Evolutionary conservation across 768 basidiomycete species (phyloP).

Genomic region (Xanthoconium stramineum): DNA sequence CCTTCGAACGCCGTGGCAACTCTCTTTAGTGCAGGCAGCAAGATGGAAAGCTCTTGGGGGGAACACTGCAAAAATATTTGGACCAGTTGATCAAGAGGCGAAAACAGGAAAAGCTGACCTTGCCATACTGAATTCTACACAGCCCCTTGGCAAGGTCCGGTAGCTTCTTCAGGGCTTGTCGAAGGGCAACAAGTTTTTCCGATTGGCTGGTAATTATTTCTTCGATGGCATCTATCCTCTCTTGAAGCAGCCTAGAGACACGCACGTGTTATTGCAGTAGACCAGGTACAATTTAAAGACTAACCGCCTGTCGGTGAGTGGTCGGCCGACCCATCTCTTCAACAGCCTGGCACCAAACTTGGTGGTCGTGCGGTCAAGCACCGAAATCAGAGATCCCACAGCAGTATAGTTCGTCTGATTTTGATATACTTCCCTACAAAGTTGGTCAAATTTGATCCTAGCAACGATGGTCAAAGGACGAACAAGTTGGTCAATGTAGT

Average conservation of each 20-base stretch:
- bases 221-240: conserved; percentile 79
- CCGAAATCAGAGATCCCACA: conserved; percentile 77
- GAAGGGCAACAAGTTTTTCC: conserved; percentile 61
- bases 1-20: conserved; percentile 62
- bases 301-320: conserved; percentile 70
- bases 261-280: background rate
- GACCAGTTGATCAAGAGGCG: background rate
- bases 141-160: conserved; percentile 88
- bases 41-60: conserved; percentile 72
- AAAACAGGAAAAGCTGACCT: conserved; percentile 45
- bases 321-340: conserved; percentile 82
- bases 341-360: conserved; percentile 85
- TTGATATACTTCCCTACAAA: conserved; percentile 74
- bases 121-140: conserved; percentile 86
- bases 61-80: conserved; percentile 52
- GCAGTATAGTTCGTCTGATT: conserved; percentile 80
- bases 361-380: conserved; percentile 85
- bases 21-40: conserved; percentile 74
- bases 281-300: conserved; percentile 15
- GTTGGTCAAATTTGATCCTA: background rate
- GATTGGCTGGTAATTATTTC: conserved; percentile 70
- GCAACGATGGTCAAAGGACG: conserved; percentile 15
- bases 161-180: conserved; percentile 64
- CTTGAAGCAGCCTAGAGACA: conserved; percentile 61
- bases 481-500: conserved; percentile 83